phyloP scores from a whole-genome alignment of 345 rosid genomes.

The Rhodamnia rubescens region DNA sequence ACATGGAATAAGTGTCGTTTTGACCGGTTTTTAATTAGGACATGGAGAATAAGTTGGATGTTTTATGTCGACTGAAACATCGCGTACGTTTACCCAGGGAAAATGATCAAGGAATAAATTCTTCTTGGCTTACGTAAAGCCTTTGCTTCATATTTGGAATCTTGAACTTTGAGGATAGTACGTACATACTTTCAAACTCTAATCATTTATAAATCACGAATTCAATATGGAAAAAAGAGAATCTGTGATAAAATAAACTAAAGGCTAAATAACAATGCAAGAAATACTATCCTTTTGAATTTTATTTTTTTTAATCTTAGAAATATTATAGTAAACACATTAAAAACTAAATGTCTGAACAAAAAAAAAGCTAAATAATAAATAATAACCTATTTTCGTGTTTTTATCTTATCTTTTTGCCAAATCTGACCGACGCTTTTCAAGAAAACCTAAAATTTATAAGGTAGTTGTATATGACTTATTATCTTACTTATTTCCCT shows the following conservation, averaged over 20 bases:
- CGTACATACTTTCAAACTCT: not conserved
- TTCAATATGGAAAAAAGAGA: too few species aligned
- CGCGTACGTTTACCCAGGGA: not conserved
- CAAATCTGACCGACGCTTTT: not conserved
- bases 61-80: not conserved
- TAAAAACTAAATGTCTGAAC: not conserved
- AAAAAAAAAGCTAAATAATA: too few species aligned
- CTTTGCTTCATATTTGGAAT: not conserved
- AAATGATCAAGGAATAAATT: not conserved
- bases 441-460: not conserved
- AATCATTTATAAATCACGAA: too few species aligned
- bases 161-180: not conserved
- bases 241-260: not conserved
- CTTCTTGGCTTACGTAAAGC: not conserved
- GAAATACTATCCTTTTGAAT: not conserved
- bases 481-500: not conserved
- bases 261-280: not conserved
- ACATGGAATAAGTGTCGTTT: not conserved
- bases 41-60: not conserved
- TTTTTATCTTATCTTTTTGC: not conserved
- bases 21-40: not conserved
- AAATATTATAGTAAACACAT: not conserved
- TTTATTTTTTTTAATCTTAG: not conserved
- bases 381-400: not conserved
- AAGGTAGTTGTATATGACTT: not conserved